Evolutionary conservation across 1,284 basidiomycete species (phyloP).

Genomic region (Crocinoboletus sp.): DNA sequence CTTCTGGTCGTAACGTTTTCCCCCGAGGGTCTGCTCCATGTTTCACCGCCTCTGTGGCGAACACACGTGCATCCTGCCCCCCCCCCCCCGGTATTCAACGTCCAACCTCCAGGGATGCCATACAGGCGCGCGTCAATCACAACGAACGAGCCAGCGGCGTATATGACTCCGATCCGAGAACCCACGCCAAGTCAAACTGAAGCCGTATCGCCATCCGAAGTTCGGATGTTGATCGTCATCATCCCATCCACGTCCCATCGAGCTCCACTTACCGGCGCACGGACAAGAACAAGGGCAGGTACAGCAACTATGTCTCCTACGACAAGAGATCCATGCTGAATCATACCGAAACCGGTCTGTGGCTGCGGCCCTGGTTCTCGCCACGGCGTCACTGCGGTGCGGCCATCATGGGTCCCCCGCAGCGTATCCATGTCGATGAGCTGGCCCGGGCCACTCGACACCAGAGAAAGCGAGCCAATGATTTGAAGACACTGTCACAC

Average conservation of each 20-base stretch:
- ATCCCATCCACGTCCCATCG: not conserved
- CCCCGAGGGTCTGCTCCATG: too few species aligned
- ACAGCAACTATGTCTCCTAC: not conserved
- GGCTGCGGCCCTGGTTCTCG: constrained; percentile 14
- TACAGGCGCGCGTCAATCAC: not conserved
- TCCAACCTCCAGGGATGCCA: not conserved
- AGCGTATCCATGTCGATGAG: not conserved
- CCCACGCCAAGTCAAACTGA: not conserved
- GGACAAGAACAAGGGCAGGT: not conserved
- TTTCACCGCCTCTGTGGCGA: too few species aligned
- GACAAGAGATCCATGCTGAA: not conserved
- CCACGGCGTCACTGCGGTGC: not conserved
- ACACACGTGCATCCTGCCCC: too few species aligned
- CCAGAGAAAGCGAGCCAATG: not conserved
- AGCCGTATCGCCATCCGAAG: constrained; percentile 18
- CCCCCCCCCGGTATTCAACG: not conserved
- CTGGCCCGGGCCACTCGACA: not conserved
- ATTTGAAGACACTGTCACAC: not conserved
- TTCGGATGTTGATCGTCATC: constrained; percentile 24
- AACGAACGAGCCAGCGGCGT: not conserved
- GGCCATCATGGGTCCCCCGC: not conserved
- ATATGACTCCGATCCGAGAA: not conserved
- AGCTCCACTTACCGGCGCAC: constrained; percentile 10
- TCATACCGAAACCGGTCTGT: not conserved
- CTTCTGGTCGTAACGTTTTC: too few species aligned